Evolutionary conservation across 2,329 filamentous ascomycete genomes (phyloP), one percentile per base, ranked within the genome.

Genomic region (Talaromyces sp.): DNA sequence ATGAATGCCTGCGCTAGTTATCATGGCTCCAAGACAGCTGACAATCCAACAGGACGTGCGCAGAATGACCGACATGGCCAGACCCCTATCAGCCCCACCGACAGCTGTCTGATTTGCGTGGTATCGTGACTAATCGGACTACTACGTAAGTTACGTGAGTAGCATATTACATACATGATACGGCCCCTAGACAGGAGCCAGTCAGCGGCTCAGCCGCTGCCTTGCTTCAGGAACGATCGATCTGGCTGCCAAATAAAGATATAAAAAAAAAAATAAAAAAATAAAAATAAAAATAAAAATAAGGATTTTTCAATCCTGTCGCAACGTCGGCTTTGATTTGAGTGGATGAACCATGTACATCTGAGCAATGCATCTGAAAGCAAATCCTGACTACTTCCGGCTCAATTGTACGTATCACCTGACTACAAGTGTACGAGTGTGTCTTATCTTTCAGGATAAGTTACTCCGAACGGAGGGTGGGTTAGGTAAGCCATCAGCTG

Each of bases 51-150:
- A 28, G 46, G 46, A 50, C 46, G 46, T 50, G 46, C 46, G 46
- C 46, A 31, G 46, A 50, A 50, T 50, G 46, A 50, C 31, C 11
- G 50, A 23, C 50, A 35, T 42, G 60, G 60, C 60, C 60, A 62
- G 60, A 48, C 52, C 59, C 59, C 52, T 57, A 57, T 57, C 50
- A 40, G 52, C 60, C 60, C 60, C 60, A 62, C 60, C 50, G 50
- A 21, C 31, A 35, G 50, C 50, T 54, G 50, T 54, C 50, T 50
- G 44, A 52, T 60, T 60, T 52, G 58, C 57, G 57, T 48, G n/a
- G 42, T 33, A 60, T 40, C 33, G 50, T 55, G 48, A 37, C 50
- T 55, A 37, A 52, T 52, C 28, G 28, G 28, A 28, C 28, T 28
- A 28, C 28, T 28, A 28, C 28, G 28, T 28, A 3, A 28, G 28